Percentiles rank a stretch among this genome's conserved stretches.
phyloP scores from a whole-genome alignment of 306 rosid genomes.

The Gastrolobium bilobum region DNA sequence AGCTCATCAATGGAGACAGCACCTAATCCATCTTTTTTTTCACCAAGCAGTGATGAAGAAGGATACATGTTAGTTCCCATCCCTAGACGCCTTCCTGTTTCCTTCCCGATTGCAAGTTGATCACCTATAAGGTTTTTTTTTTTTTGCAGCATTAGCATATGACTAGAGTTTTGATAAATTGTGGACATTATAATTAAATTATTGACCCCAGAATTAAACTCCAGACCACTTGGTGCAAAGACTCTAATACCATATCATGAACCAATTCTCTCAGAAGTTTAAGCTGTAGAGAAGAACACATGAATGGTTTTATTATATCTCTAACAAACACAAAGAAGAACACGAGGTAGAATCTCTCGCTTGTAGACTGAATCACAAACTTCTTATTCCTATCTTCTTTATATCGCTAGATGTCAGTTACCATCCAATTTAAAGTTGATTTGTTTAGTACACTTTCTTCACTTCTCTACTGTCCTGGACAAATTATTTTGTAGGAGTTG shows the following conservation, averaged over 20 bases:
- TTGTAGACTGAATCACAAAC: slow-evolving; percentile 8
- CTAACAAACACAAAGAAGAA: no score
- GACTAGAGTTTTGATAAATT: background rate
- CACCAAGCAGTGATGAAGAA: slow-evolving; percentile 79
- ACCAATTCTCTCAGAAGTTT: no score
- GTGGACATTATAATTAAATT: background rate
- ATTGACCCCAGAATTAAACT: background rate
- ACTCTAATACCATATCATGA: no score
- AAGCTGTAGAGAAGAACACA: no score
- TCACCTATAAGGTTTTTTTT: slow-evolving; percentile 60
- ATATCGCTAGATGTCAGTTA: slow-evolving; percentile 9
- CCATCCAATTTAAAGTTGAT: slow-evolving; percentile 12
- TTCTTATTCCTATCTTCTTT: background rate
- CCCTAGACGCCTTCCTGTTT: slow-evolving; percentile 85
- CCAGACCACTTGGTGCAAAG: no score
- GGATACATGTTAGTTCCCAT: slow-evolving; percentile 91
- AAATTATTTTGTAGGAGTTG: background rate
- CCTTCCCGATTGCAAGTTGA: slow-evolving; percentile 82
- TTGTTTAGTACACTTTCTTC: background rate
- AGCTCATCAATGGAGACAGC: slow-evolving; percentile 72
- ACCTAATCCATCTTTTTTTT: slow-evolving; percentile 54
- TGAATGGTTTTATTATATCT: no score
- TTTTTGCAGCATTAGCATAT: slow-evolving; percentile 21
- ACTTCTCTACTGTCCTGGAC: background rate
- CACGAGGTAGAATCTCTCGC: background rate